Base-by-base conservation (phyloP, 257 asterid genomes). In the Nicotiana obtusifolia region DNA sequence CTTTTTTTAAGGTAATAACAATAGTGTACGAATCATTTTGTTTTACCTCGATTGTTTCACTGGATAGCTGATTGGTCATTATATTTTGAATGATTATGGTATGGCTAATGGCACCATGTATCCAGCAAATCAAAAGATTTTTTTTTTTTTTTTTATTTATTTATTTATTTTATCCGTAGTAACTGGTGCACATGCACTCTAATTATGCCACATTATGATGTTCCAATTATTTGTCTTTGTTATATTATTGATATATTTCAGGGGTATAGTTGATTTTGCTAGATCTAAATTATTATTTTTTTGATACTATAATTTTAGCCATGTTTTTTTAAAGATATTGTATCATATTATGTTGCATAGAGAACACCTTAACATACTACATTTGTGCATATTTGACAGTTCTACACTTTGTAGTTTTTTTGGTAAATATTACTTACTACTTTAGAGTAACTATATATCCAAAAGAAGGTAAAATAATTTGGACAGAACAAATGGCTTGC, bases 191-290 rank as follows among this genome's bases (percentile, higher is more conserved):
- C 84, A 73, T 84, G 87, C 33, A n/a, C 56, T 71, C 64, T 3
- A 67, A 86, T 83, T 81, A 86, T 83, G 28, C 28, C 81, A 86
- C 78, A 86, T 83, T 73, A 80, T 67, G 82, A 73, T 82, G 62
- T 65, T 71, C 75, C 52, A 35, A 26, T 37, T 64, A 65, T 79
- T 71, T 61, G 20, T 14, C 15, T 26, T 54, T 80, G 35, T 66
- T 35, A 10, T 24, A 4, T 14, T 66, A 16, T 66, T 66, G 13
- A 49, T 49, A 30, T 33, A 1, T 41, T 56, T 30, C 41, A 35
- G 6, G 5, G 56, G 16, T 11, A 41, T 9, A 65, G 16, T 3
- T 66, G 10, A 66, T 66, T 66, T 31, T 31, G 16, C 52, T 35
- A 64, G 11, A 8, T 41, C 49, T 37, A 66, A 66, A 65, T 10